phyloP scores from a whole-genome alignment of 1,284 basidiomycete species.

The Puccinia coronata region DNA sequence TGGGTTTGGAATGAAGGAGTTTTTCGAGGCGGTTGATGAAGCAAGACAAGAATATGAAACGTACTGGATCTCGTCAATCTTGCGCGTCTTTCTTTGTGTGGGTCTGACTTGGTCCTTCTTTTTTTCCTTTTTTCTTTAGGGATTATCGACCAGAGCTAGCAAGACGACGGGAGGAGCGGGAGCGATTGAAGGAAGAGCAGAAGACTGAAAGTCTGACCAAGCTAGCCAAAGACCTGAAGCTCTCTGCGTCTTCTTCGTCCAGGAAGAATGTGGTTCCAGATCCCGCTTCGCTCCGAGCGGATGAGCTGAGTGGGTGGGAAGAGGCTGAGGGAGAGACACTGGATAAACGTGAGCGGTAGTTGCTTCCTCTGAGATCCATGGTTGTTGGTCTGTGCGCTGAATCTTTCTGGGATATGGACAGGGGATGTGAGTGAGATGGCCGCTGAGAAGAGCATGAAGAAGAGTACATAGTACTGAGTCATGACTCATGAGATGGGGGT shows the following conservation, averaged over 20 bases:
- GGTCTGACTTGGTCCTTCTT: neutral
- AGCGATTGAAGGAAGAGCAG: constrained; percentile 64
- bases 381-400: too few species aligned
- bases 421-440: too few species aligned
- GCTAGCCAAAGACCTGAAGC: constrained; percentile 80
- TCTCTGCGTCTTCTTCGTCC: constrained; percentile 57
- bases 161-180: constrained; percentile 64
- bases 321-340: neutral
- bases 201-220: constrained; percentile 71
- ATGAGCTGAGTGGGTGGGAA: constrained; percentile 4
- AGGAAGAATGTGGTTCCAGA: neutral
- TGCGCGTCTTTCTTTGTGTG: neutral
- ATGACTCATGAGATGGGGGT: too few species aligned
- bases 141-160: constrained; percentile 90
- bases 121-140: constrained; percentile 61
- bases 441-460: too few species aligned
- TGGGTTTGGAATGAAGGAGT: constrained; percentile 84
- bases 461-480: too few species aligned
- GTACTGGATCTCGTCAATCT: constrained; percentile 62
- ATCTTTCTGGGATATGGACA: too few species aligned
- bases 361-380: too few species aligned
- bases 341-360: constrained; percentile 1
- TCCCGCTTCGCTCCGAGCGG: constrained; percentile 2
- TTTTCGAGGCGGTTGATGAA: constrained; percentile 85
- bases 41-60: constrained; percentile 83